Base-by-base conservation (phyloP, 306 rosid genomes). In the Parietaria judaica region DNA sequence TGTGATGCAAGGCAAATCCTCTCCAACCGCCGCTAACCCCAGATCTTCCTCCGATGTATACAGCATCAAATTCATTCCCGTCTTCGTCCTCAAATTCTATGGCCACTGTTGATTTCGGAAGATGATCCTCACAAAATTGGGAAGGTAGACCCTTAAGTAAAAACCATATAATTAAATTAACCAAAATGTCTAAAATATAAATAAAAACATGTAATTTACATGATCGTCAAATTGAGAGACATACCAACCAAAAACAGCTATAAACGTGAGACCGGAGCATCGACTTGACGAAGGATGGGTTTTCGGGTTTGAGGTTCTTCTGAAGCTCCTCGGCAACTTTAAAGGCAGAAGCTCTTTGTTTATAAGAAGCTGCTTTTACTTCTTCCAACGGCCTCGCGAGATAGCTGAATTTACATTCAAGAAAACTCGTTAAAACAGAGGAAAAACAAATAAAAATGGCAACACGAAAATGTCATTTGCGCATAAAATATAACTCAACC, bases 1-100 rank as follows among this genome's bases (percentile, higher is more conserved):
- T 81, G 64, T 84, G 91, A 5, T 87, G 85, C 85, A 87, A 63
- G 36, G 91, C 95, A 72, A 87, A 88, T 61, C 68, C 94, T 75
- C 87, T 80, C 96, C 96, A 88, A 34, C 94, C 94, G 11, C 96
- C 96, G 58, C 94, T 88, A 34, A 87, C 71, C 53, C 92, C 92
- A 54, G 54, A 4, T 80, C 89, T 80, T 14, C 15, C 66, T 39
- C 82, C 92, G 67, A 87, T 58, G 76, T 66, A 87, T 37, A 63
- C 60, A 61, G 85, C 73, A 6, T 82, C 73, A 23, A 60, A 80
- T 71, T 68, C 87, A 41, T 54, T 69, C n/a, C 87, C 87, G 54
- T 75, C 54, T 80, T 87, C 94, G 66, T 84, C 82, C 79, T 82
- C 96, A 37, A 87, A 64, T 66, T 70, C 60, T 79, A 87, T 67